These are phyloP conservation scores for Inga laurina DNA, from an alignment of 306 rosid genomes.

Conservation along the genomic window DNA sequence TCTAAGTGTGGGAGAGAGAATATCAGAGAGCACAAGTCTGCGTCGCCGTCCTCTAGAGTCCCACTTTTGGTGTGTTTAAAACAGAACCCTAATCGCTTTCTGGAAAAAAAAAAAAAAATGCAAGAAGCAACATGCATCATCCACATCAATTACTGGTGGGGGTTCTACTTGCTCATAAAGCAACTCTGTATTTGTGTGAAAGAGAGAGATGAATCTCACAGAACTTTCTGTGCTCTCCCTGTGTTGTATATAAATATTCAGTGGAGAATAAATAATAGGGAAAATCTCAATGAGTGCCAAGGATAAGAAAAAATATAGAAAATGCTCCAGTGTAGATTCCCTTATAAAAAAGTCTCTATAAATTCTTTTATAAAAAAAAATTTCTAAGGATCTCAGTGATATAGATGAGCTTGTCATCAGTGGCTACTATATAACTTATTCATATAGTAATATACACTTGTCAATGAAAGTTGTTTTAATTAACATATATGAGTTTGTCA, in stretches of 20 bases:
- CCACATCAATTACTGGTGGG: not conserved
- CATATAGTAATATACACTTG: too few species aligned
- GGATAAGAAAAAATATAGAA: too few species aligned
- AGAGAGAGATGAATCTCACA: conserved; percentile 28
- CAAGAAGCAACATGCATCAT: not conserved
- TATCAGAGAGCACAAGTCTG: conserved; percentile 9
- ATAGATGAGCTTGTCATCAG: too few species aligned
- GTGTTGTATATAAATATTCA: not conserved
- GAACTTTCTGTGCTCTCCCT: not conserved
- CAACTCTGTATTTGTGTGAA: not conserved
- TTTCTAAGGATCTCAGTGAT: too few species aligned
- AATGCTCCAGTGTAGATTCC: too few species aligned
- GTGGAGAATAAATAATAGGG: conserved; percentile 26
- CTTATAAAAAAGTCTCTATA: too few species aligned
- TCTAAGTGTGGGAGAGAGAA: not conserved
- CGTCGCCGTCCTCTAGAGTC: not conserved
- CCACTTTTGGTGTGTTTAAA: not conserved
- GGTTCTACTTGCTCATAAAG: not conserved
- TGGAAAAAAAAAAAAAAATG: not conserved
- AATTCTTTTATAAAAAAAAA: too few species aligned
- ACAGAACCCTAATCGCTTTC: conserved; percentile 6
- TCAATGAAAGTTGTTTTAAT: too few species aligned
- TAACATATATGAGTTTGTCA: too few species aligned
- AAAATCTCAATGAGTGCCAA: too few species aligned
- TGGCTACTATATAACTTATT: too few species aligned